Evolutionary conservation across 371 early-diverging fungal genomes (phyloP).

Genomic region (Apophysomyces variabilis): DNA sequence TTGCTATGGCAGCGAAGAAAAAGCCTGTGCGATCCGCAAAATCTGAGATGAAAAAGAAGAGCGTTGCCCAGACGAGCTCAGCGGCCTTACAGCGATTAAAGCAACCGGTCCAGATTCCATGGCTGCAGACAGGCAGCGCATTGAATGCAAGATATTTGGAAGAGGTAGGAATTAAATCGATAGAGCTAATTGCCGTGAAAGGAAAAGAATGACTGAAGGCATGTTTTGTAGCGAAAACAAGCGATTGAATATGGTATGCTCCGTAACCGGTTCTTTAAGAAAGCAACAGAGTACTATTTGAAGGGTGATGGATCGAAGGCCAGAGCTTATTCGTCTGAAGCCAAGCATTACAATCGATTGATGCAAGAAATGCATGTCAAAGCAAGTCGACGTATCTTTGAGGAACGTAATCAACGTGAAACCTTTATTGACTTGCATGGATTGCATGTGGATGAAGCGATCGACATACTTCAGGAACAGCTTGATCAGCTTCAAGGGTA

Average conservation of each 20-base stretch:
- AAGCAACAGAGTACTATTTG: slow-evolving; percentile 59
- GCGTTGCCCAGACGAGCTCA: neutral
- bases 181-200: neutral
- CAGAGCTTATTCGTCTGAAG: slow-evolving; percentile 57
- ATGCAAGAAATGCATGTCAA: slow-evolving; percentile 65
- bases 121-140: slow-evolving; percentile 59
- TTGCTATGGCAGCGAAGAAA: slow-evolving; percentile 43
- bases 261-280: slow-evolving; percentile 61
- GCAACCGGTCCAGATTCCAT: slow-evolving; percentile 55
- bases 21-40: slow-evolving; percentile 29
- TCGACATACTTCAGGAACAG: slow-evolving; percentile 55
- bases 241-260: slow-evolving; percentile 62
- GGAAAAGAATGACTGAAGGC: neutral
- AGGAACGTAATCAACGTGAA: slow-evolving; percentile 51
- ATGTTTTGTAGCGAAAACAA: slow-evolving; percentile 40
- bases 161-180: slow-evolving; percentile 29
- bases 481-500: slow-evolving; percentile 45
- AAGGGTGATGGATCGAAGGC: slow-evolving; percentile 62
- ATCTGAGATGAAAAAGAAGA: neutral
- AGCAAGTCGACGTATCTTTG: slow-evolving; percentile 62
- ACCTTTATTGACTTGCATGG: slow-evolving; percentile 69
- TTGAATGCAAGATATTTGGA: slow-evolving; percentile 52
- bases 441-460: slow-evolving; percentile 62
- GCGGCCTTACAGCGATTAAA: slow-evolving; percentile 25
- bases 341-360: slow-evolving; percentile 57